Base-by-base conservation (phyloP, 805 yeast species). In the Wickerhamomyces subpelliculosus region DNA sequence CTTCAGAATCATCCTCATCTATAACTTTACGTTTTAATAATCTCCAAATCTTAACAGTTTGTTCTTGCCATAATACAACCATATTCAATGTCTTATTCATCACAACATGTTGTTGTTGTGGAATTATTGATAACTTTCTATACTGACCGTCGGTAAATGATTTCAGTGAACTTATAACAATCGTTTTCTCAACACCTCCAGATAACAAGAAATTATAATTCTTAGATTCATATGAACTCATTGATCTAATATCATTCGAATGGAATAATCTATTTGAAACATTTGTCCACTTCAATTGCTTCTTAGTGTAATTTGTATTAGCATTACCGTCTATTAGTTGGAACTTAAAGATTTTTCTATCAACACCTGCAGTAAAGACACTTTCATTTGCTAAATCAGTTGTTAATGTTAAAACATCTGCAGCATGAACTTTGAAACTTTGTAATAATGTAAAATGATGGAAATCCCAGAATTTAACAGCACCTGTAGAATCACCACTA, bases 401-500 rank as follows among this genome's bases (percentile, higher is more conserved):
- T 1, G 82, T 65, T 34, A 93, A 63, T 40, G 87, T 75, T 46
- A 93, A 66, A 4, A 89, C 85, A 70, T 93, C 99, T 1, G 96
- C 96, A 35, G 84, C 94, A 55, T 93, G 97, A 10, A 78, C 77
- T 46, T 77, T 73, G 59, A 87, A 88, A 19, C 84, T 77, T 60
- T 90, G 97, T 36, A 77, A 67, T 42, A 93, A 65, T 1, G 96
- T 80, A 48, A 78, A 79, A 48, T 76, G 80, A 34, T 75, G 72
- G 45, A 82, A 68, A 52, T 90, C 96, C 99, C 99, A 93, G 46
- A 93, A 73, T 60, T 90, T 90, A 37, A 93, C 75, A 8, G 84
- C 72, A 2, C 99, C 99, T 1, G 97, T 90, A 6, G 97, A 88
- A 63, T 93, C 99, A 38, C 97, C 98, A 43, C 88, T 78, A n/a